Conservation (phyloP, 2,329 filamentous ascomycete genomes). For the Graphilbum sp. region DNA sequence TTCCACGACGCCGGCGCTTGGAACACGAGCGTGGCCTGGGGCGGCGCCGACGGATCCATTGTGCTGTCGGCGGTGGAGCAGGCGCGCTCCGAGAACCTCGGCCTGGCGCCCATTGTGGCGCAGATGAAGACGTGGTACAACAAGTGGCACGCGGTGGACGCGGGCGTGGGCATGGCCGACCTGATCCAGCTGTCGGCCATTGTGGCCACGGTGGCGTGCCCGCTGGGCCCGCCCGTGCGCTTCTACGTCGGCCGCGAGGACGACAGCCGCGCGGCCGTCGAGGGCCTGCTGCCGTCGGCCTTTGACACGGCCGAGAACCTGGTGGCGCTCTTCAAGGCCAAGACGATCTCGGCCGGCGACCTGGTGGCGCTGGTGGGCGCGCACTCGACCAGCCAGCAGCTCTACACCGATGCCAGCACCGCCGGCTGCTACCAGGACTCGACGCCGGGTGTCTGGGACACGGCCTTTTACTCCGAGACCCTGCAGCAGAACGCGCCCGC, state of each 20-base stretch:
- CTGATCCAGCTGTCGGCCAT: constrained; percentile 32
- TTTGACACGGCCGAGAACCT: constrained; percentile 22
- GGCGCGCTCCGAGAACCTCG: constrained; percentile 22
- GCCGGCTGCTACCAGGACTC: constrained; percentile 26
- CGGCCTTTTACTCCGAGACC: constrained; percentile 26
- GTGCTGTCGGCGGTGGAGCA: constrained; percentile 22
- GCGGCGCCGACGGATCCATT: constrained; percentile 28
- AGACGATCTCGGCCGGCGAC: constrained; percentile 31
- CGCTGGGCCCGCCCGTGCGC: constrained; percentile 29
- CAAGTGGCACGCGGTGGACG: constrained; percentile 17
- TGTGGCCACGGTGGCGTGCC: constrained; percentile 30
- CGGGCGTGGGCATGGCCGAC: constrained; percentile 32
- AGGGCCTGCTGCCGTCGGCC: constrained; percentile 26
- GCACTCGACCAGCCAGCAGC: constrained; percentile 31
- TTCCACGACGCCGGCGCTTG: constrained; percentile 30
- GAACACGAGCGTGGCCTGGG: constrained; percentile 19
- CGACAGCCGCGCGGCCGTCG: constrained; percentile 21
- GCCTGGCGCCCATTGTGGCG: constrained; percentile 23
- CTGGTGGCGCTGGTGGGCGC: constrained; percentile 38
- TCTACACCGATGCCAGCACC: constrained; percentile 22
- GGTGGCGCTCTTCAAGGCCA: constrained; percentile 28
- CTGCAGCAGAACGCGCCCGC: constrained; percentile 16
- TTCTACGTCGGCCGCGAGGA: constrained; percentile 32
- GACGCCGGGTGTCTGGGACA: constrained; percentile 33
- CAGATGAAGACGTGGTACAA: constrained; percentile 20